phyloP scores from a whole-genome alignment of 164 flowering plant genomes.

The Euptelea pleiosperma region DNA sequence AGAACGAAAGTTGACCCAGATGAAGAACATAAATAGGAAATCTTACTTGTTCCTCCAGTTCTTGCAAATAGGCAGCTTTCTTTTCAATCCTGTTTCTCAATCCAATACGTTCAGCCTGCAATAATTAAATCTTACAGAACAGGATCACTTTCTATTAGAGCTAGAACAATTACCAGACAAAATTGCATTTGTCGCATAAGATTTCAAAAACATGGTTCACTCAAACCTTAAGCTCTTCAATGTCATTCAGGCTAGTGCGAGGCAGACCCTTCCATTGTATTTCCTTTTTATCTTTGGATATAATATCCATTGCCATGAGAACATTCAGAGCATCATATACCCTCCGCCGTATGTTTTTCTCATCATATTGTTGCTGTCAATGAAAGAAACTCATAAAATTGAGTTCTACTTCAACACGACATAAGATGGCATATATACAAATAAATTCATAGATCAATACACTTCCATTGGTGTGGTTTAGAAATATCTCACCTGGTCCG shows the following conservation, averaged over 20 bases:
- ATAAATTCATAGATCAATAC: not conserved
- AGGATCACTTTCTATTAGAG: slow-evolving; percentile 13
- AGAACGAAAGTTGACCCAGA: not conserved
- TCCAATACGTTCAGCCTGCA: slow-evolving; percentile 64
- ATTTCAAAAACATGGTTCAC: not conserved
- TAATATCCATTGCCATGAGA: slow-evolving; percentile 90
- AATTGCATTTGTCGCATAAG: not conserved
- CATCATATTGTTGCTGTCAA: slow-evolving; percentile 65
- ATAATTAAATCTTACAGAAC: not conserved
- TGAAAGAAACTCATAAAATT: not conserved
- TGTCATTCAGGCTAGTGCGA: slow-evolving; percentile 53
- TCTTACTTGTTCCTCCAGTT: slow-evolving; percentile 81
- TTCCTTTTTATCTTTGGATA: slow-evolving; percentile 78
- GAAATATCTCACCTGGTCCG: slow-evolving; percentile 57
- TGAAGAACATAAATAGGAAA: slow-evolving; percentile 2
- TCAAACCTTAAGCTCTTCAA: slow-evolving; percentile 71
- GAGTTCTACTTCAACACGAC: not conserved
- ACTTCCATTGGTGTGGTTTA: not conserved
- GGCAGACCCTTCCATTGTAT: slow-evolving; percentile 88
- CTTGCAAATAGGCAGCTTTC: slow-evolving; percentile 77
- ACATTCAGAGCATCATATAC: slow-evolving; percentile 91
- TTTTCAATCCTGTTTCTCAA: slow-evolving; percentile 63
- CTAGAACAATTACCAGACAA: not conserved
- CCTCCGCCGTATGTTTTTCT: slow-evolving; percentile 80
- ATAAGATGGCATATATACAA: not conserved